Evolutionary conservation across 2,329 filamentous ascomycete species (phyloP).

Genomic region (Trichoderma afroharzianum): DNA sequence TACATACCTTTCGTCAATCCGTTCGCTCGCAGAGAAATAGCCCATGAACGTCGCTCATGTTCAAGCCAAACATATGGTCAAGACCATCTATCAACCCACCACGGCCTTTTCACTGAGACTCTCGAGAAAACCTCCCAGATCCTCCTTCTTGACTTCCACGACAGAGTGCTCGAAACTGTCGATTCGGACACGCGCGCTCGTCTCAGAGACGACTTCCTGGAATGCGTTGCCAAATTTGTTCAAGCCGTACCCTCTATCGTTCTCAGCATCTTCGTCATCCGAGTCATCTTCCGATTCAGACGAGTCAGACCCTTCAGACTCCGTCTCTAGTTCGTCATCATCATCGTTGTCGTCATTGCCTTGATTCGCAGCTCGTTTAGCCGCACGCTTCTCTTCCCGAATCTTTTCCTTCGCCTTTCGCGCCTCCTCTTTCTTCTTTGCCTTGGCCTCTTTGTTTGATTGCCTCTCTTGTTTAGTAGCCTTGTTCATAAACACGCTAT

Average conservation of each 20-base stretch:
- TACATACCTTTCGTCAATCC: not conserved
- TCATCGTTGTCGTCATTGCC: constrained; percentile 45
- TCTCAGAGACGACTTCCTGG: constrained; percentile 90
- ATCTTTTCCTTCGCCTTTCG: constrained; percentile 54
- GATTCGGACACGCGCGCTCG: constrained; percentile 81
- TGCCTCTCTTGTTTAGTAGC: constrained; percentile 61
- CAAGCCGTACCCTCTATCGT: constrained; percentile 65
- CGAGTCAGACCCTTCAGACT: constrained; percentile 40
- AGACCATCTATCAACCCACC: constrained; percentile 46
- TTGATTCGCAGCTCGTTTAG: constrained; percentile 46
- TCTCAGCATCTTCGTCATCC: constrained; percentile 50
- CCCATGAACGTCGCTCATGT: not conserved
- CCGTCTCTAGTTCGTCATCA: constrained; percentile 46
- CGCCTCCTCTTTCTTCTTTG: constrained; percentile 58
- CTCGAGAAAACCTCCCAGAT: constrained; percentile 86
- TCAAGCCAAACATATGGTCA: not conserved
- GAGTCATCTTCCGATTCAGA: constrained; percentile 45
- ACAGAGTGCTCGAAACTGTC: constrained; percentile 98
- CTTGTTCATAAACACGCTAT: constrained; percentile 64
- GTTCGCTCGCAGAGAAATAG: not conserved
- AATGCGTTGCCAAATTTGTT: constrained; percentile 95
- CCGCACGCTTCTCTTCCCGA: constrained; percentile 59
- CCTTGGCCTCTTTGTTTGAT: constrained; percentile 60
- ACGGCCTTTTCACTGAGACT: constrained; percentile 88
- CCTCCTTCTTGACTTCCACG: constrained; percentile 96